Evolutionary conservation across 495 filamentous ascomycete genomes (phyloP).

Genomic region (Stereocaulon alpinum): DNA sequence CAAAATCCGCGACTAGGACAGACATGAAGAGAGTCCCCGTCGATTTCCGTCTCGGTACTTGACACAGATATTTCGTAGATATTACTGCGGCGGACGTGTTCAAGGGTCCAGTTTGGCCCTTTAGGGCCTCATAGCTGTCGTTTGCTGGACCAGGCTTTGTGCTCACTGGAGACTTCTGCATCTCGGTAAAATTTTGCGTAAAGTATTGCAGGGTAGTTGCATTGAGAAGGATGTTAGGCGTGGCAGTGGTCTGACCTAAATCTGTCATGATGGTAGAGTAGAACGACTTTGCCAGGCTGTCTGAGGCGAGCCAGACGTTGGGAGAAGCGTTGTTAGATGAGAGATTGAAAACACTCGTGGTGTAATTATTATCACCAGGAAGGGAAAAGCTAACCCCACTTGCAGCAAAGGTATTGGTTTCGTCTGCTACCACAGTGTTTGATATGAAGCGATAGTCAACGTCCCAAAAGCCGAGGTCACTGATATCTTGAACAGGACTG

Average conservation of each 20-base stretch:
- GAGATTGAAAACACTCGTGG: conserved; percentile 4
- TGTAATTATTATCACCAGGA: neutral
- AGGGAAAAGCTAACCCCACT: neutral
- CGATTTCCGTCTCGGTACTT: conserved; percentile 26
- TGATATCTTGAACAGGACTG: conserved; percentile 9
- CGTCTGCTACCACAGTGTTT: neutral
- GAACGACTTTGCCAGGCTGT: conserved; percentile 24
- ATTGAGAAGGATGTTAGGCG: conserved; percentile 23
- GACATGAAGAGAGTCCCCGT: conserved; percentile 22
- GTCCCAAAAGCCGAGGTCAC: conserved; percentile 5
- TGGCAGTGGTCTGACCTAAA: conserved; percentile 22
- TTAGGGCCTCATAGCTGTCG: conserved; percentile 14
- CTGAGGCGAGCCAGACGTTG: conserved; percentile 23
- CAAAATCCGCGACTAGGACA: conserved; percentile 26
- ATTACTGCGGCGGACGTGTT: conserved; percentile 22
- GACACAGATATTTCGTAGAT: conserved; percentile 25
- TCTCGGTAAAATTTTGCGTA: conserved; percentile 20
- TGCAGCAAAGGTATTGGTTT: neutral
- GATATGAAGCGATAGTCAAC: conserved; percentile 11
- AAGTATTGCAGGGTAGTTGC: conserved; percentile 17
- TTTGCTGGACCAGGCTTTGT: conserved; percentile 11
- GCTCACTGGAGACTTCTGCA: conserved; percentile 7
- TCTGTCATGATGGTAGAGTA: conserved; percentile 26
- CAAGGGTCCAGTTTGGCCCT: conserved; percentile 14
- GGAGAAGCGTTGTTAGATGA: conserved; percentile 12